Evolutionary conservation across 1,284 basidiomycete genomes (phyloP), one percentile per base, ranked within the genome.

Genomic region (Puccinia coronata): DNA sequence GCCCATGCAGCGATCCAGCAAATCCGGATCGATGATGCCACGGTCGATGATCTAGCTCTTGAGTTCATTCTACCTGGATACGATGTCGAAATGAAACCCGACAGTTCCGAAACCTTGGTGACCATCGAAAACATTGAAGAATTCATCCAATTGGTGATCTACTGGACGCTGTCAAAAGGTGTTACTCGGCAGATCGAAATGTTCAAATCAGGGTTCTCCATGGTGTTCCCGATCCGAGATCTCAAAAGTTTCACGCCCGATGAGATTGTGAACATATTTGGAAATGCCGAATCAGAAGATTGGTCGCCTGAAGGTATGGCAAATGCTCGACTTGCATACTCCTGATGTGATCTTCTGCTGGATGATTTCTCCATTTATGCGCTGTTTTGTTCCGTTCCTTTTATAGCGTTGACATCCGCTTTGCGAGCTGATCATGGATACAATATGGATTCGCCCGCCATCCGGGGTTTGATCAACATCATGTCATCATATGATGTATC

Each of bases 371-470:
- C 18, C 25, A 41, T 63, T 63, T 36, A 39, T 34, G 31, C 34
- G 20, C n/a, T 63, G 61, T 34, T 51, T 71, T 53, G 8, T 20
- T 51, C 18, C 8, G 16, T 53, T 53, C n/a, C 36, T 47, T 49
- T 53, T 28, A 41, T 83, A 93, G 96, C 95, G n/a, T 89, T 99
- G 63, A 91, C 90, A 77, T 93, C 95, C 85, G 91, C 92, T 6
- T 87, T 98, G 87, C 98, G 98, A 87, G 96, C 97, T 14, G 97
- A 99, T 85, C 97, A 99, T 86, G 97, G 97, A 14, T 98, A 96
- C 89, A 96, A 96, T 83, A 91, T 93, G 28, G 96, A 98, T 86
- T 96, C 94, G 85, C 90, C 91, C 41, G 91, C 95, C 0, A 95
- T 99, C 83, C 91, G 91, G 63, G 92, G 95, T 85, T 89, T 99